Evolutionary conservation across 345 rosid species (phyloP).

Genomic region (Raphanus sativus): DNA sequence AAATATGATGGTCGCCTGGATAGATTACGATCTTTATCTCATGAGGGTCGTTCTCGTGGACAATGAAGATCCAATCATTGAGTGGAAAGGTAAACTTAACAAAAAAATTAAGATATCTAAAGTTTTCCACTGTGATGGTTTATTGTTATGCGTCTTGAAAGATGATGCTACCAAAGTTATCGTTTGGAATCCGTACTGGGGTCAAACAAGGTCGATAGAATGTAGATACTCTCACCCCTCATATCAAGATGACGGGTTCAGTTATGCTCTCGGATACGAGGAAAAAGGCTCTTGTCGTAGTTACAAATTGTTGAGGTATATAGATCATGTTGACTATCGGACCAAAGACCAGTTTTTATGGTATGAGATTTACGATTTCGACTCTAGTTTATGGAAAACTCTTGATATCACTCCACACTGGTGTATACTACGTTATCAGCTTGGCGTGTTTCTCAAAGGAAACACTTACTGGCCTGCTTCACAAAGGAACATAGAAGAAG

Average conservation of each 20-base stretch:
- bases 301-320: not conserved
- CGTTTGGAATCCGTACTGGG: not conserved
- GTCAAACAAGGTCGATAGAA: not conserved
- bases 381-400: not conserved
- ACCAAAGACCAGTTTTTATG: not conserved
- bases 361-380: not conserved
- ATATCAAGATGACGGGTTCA: not conserved
- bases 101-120: not conserved
- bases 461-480: no score
- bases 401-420: slow-evolving; percentile 6
- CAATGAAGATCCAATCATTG: not conserved
- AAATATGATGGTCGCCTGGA: not conserved
- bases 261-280: not conserved
- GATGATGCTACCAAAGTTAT: not conserved
- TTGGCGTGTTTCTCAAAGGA: not conserved
- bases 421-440: not conserved
- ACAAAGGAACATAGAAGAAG: no score
- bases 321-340: not conserved
- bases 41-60: not conserved
- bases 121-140: not conserved
- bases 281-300: not conserved
- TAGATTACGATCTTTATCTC: not conserved
- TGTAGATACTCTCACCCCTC: not conserved
- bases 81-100: not conserved
- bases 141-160: not conserved